A percentile compares a stretch with the other conserved stretches of the same genome.
Evolutionary conservation across 345 rosid species (phyloP).

Genomic region (Citrus sp.): DNA sequence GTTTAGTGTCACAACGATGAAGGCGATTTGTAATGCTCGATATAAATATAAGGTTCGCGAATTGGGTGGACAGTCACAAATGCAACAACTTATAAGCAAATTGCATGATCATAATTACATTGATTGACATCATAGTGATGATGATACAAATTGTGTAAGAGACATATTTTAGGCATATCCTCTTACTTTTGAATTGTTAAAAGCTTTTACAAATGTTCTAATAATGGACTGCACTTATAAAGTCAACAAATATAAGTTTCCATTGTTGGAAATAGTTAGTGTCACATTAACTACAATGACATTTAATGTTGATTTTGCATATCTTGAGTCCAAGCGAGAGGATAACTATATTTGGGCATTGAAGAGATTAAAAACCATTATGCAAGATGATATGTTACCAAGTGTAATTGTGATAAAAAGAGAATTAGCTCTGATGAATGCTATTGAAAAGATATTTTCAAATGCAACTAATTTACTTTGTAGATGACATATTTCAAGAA

Average conservation of each 20-base stretch:
- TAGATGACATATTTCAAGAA: slow-evolving; percentile 7
- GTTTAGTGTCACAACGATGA: slow-evolving; percentile 2
- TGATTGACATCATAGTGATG: slow-evolving; percentile 11
- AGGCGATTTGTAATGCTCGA: slow-evolving; percentile 11
- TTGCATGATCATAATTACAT: slow-evolving; percentile 1
- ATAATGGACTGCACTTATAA: neutral
- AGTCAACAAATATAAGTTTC: neutral
- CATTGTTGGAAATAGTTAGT: slow-evolving; percentile 10
- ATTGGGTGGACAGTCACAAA: neutral
- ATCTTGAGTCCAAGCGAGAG: slow-evolving; percentile 2
- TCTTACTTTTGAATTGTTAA: neutral
- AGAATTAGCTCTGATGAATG: slow-evolving; percentile 7
- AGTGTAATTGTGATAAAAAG: slow-evolving; percentile 3
- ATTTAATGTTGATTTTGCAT: slow-evolving; percentile 11
- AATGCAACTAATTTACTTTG: neutral
- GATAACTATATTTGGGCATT: slow-evolving; percentile 13
- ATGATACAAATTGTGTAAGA: neutral
- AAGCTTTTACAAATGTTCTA: neutral
- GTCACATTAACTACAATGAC: slow-evolving; percentile 10
- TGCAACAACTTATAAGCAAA: slow-evolving; percentile 7
- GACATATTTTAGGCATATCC: slow-evolving; percentile 13
- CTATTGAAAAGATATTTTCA: neutral
- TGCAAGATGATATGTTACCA: slow-evolving; percentile 4
- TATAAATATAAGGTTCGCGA: slow-evolving; percentile 5
- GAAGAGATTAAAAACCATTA: slow-evolving; percentile 8